These are phyloP conservation scores for Babesia gibsoni DNA, from an alignment of 169 alveolate species.

Conservation along the genomic window DNA sequence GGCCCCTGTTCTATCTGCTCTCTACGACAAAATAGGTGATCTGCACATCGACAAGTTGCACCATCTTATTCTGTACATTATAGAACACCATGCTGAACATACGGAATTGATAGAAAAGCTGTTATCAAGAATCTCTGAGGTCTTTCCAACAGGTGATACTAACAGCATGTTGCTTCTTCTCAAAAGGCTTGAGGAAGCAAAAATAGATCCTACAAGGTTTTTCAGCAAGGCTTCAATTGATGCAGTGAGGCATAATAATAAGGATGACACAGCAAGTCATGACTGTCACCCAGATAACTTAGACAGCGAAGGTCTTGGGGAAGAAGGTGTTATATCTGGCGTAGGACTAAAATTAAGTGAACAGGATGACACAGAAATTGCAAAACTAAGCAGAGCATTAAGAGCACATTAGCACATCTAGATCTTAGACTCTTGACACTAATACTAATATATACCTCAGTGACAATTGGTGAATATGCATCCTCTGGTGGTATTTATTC, in stretches of 20 bases:
- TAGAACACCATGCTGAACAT: conserved; percentile 22
- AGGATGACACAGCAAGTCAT: background rate
- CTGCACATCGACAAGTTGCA: background rate
- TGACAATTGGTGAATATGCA: no score
- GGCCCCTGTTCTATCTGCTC: background rate
- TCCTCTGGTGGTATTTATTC: no score
- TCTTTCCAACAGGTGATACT: background rate
- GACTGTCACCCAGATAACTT: background rate
- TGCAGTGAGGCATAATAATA: background rate
- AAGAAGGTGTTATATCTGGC: no score
- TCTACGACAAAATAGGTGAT: background rate
- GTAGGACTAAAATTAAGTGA: conserved; percentile 12
- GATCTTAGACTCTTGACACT: no score
- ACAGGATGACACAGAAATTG: background rate
- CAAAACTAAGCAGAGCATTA: background rate
- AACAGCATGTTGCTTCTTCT: background rate
- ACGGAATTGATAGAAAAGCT: background rate
- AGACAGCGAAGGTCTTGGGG: no score
- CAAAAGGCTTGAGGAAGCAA: background rate
- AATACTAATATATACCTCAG: no score
- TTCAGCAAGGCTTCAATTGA: background rate
- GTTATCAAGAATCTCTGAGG: background rate
- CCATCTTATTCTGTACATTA: background rate
- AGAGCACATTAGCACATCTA: no score
- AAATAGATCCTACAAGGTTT: background rate